Base-by-base conservation (phyloP, 2,329 filamentous ascomycete species). In the Coniochaeta sp. region DNA sequence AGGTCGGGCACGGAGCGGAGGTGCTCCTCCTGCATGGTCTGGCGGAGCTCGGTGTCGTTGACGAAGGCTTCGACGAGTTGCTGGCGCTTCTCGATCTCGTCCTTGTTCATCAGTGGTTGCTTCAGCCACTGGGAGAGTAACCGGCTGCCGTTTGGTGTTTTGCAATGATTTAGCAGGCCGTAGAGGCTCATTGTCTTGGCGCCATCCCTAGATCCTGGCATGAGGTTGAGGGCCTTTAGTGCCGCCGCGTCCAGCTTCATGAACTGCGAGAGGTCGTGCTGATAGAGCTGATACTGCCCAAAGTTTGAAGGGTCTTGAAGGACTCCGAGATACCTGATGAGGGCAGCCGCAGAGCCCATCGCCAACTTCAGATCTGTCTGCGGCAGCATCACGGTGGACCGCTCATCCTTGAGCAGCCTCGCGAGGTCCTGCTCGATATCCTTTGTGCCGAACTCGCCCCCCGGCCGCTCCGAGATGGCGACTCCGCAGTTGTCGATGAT, bases 211-310 rank as follows among this genome's bases (percentile, higher is more conserved):
- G 91, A 91, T 5, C 95, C 93, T 5, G 95, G 96, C 93, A 99
- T 98, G 40, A 99, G 82, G 68, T 99, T 99, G 59, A 99, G 81
- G 0, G 95, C 95, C 69, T 96, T 93, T 50, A 99, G 79, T 0
- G 95, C 95, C 1, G 95, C 91, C 0, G 96, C 92, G 74, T 99
- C 95, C 4, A 99, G 81, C 75, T 97, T 99, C 95, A 99, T 99
- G 73, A 91, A 99, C 69, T 99, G 93, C 1, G 93, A 89, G 52
- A 99, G 77, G 70, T 99, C 95, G 73, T 99, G 95, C 74, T 99
- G 95, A 70, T 98, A 99, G 17, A 99, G 83, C 72, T 93, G 91
- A 70, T 96, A 99, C 71, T 99, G 93, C 3, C 96, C 95, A 73
- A 97, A 98, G 74, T 99, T 99, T 60, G 90, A 91, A 1, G 90